Base-by-base conservation (phyloP, 257 asterid species). In the Nicotiana attenuata region DNA sequence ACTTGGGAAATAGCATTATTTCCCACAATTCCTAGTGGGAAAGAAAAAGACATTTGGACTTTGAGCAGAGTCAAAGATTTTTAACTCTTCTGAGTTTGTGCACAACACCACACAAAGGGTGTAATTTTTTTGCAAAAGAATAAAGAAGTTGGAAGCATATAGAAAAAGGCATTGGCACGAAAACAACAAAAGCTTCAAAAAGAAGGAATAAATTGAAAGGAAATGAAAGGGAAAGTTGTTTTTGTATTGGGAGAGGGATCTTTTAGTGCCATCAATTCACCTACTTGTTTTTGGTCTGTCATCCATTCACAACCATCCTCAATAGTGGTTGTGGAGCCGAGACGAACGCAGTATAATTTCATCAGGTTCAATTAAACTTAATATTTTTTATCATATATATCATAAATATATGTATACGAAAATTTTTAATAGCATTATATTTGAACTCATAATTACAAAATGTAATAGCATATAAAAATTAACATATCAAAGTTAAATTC, bases 261-360 rank as follows among this genome's bases (percentile, higher is more conserved):
- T 69, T 76, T 88, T 73, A 85, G 91, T 87, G 92, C 79, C 76
- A 83, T 90, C 91, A 88, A 83, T 85, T 88, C 86, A 81, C 38
- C 86, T 81, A 91, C 83, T 78, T 79, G 69, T 64, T 67, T 87
- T 85, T 78, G 84, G 83, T 87, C 93, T 90, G 94, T 88, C 97
- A 90, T 88, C 94, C 96, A 90, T 90, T 86, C 81, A 60, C 77
- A 77, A 84, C 29, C 61, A 19, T 67, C 69, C 17, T 78, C 84
- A 60, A 80, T 20, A 20, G 20, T 41, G 22, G 55, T 14, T 64
- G 41, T 28, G 20, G 11, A 28, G 67, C 33, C 33, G 0, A 0
- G 8, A 2, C 1, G 0, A 22, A 24, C 1, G 0, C 29, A 11
- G 50, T 9, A 1, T 52, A 52, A 3, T 71, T 41, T 14, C 0